phyloP scores from a whole-genome alignment of 1,284 basidiomycete species.

The Boletus subluridellus region DNA sequence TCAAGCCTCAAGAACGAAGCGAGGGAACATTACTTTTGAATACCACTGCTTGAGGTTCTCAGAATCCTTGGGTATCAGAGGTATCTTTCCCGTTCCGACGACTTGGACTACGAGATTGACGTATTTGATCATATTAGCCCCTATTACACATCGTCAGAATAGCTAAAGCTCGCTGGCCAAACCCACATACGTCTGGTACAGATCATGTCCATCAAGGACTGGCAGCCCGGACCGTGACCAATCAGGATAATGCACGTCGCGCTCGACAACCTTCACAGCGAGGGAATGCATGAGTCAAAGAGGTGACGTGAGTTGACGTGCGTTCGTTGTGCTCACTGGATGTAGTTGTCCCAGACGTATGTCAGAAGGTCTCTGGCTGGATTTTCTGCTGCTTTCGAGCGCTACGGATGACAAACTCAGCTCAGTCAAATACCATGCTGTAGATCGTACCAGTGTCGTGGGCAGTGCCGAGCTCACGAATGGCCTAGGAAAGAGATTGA shows the following conservation, averaged over 20 bases:
- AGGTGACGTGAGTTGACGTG: neutral
- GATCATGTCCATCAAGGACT: conserved; percentile 71
- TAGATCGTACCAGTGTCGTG: conserved; percentile 33
- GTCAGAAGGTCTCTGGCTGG: conserved; percentile 56
- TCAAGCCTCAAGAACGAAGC: neutral
- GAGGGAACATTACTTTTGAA: conserved; percentile 43
- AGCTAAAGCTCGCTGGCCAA: conserved; percentile 1
- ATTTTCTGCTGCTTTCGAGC: conserved; percentile 30
- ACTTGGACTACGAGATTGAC: conserved; percentile 76
- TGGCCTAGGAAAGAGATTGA: conserved; percentile 79
- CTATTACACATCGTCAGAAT: conserved; percentile 25
- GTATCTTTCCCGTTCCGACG: conserved; percentile 62
- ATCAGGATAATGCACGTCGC: conserved; percentile 76
- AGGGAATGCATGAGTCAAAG: neutral
- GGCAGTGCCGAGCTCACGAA: conserved; percentile 36
- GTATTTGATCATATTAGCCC: conserved; percentile 51
- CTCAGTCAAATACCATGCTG: neutral
- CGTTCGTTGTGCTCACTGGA: conserved; percentile 57
- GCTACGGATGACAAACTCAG: conserved; percentile 12
- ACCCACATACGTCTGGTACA: conserved; percentile 57
- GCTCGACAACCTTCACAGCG: conserved; percentile 55
- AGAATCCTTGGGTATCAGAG: conserved; percentile 50
- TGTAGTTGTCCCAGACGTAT: conserved; percentile 95
- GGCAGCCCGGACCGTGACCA: conserved; percentile 82
- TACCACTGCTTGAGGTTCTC: conserved; percentile 63